Conservation (phyloP, 169 alveolate genomes). For the Cyclospora cayetanensis region DNA sequence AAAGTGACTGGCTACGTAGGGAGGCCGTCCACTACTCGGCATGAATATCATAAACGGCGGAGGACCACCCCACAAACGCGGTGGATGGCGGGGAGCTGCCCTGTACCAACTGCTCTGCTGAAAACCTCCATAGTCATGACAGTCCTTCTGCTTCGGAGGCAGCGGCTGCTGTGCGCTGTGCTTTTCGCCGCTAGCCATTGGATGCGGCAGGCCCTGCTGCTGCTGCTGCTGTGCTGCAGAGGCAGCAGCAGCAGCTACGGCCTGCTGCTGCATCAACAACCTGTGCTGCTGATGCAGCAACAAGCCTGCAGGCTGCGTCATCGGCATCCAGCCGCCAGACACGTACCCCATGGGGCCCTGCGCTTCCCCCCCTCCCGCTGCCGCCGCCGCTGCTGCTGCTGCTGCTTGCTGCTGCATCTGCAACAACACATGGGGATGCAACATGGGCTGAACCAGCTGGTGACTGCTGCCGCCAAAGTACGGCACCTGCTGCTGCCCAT, state of each 20-base stretch:
- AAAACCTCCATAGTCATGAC: background rate
- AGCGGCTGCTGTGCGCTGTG: constrained; percentile 18
- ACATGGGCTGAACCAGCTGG: background rate
- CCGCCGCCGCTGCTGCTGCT: no score
- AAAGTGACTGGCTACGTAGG: background rate
- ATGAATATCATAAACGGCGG: background rate
- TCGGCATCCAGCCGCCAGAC: background rate
- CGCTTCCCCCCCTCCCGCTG: no score
- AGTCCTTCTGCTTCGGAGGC: background rate
- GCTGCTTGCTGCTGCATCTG: background rate
- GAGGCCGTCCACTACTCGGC: background rate
- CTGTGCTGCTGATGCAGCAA: constrained; percentile 9
- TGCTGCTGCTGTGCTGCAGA: background rate
- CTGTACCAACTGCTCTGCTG: background rate
- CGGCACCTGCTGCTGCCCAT: background rate
- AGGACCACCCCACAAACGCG: background rate
- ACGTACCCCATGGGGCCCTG: background rate
- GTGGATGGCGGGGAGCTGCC: background rate
- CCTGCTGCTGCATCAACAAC: background rate
- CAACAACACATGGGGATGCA: constrained; percentile 13
- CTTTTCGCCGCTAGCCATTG: background rate
- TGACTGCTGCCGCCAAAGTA: background rate
- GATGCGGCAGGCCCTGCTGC: background rate
- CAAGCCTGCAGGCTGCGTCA: background rate
- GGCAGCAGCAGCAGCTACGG: background rate